Base-by-base conservation (phyloP, 371 early-diverging fungal genomes). In the Batkoa obscura region DNA sequence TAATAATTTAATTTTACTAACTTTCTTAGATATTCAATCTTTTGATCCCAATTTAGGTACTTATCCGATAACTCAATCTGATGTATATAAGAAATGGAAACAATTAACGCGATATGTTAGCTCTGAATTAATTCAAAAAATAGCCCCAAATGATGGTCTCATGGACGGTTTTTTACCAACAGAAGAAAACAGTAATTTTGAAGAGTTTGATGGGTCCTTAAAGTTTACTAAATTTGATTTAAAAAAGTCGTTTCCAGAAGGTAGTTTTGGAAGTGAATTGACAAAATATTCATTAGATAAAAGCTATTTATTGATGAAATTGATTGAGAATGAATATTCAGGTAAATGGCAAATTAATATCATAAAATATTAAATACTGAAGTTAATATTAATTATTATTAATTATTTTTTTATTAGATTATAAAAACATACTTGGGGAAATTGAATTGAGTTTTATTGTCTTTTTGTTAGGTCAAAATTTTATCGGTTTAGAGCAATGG, bases 261-360 rank as follows among this genome's bases (percentile, higher is more conserved):
- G 80, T 5, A 84, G 90, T 1, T 65, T 79, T 0, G 83, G 85
- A 0, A 71, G 72, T 12, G 78, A 83, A 46, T 60, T 83, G 0
- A 88, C 88, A 30, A 73, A 74, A 50, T 90, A 88, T 74, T 87
- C 86, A 64, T 60, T 79, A 17, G 96, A 96, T 72, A 93, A 94
- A 67, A 83, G 83, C 43, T 92, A 84, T 81, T 72, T 93, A 35
- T 70, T 90, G 38, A 55, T 57, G 0, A 60, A 74, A 4, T 55
- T 83, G 4, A 59, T 66, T 3, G 9, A 2, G 9, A 50, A 43
- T 33, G 17, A 23, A 15, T 60, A 56, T 43, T 30, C 1, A 52
- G 52, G 48, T 47, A 23, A 9, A 32, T 12, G 48, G 0, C 42
- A 30, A 13, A 9, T 15, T 9, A 15, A 13, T 41, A 17, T 55